Conservation (phyloP, 352 stramenopile species). For the Pythium sp. region DNA sequence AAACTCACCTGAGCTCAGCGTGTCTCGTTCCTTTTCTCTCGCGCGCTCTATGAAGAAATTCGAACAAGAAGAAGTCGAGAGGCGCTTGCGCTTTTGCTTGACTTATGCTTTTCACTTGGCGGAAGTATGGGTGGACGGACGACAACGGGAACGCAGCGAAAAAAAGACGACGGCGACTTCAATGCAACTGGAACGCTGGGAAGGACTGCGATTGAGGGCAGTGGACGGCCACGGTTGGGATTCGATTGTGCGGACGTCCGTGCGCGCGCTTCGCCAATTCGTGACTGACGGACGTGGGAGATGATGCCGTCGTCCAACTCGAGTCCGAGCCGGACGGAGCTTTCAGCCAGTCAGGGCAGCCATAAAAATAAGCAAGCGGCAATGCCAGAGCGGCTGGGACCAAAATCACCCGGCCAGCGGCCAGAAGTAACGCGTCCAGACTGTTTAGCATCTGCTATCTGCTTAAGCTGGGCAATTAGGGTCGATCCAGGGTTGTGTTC, state of each 20-base stretch:
- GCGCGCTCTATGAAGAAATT: background rate
- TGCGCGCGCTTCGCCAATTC: constrained; percentile 1
- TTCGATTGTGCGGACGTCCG: background rate
- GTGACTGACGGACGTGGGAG: constrained; percentile 1
- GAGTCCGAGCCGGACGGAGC: background rate
- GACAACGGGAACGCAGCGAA: background rate
- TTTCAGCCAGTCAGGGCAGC: background rate
- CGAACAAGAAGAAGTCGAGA: constrained; percentile 4
- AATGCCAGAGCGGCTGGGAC: background rate
- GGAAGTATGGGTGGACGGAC: background rate
- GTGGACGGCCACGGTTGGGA: constrained; percentile 5
- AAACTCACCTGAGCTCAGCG: constrained; percentile 4
- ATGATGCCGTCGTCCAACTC: background rate
- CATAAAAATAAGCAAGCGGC: background rate
- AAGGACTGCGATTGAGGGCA: constrained; percentile 1
- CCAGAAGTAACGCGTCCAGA: background rate
- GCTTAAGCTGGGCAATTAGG: background rate
- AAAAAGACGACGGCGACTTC: background rate
- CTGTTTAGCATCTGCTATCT: background rate
- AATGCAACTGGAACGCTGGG: background rate
- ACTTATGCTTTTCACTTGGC: background rate
- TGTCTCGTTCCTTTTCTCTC: background rate
- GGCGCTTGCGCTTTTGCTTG: background rate
- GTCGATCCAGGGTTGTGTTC: background rate
- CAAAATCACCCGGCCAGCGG: background rate